Base-by-base conservation (phyloP, 495 filamentous ascomycete species). In the Rostrohypoxylon terebratum region DNA sequence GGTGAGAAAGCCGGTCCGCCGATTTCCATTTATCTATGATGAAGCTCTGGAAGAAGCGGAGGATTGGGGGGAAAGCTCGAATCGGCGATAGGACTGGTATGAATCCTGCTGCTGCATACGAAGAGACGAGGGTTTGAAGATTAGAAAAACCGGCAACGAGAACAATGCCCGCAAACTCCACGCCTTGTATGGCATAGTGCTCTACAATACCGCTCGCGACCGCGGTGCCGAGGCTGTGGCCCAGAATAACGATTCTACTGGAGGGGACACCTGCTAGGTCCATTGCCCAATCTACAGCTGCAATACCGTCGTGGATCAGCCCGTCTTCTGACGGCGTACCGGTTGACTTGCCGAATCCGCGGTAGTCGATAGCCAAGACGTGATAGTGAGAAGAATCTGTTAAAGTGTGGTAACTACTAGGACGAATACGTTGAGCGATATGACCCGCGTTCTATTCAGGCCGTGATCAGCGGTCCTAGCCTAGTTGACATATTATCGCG, bases 141-240 rank as follows among this genome's bases (percentile, higher is more conserved):
- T 87, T 87, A 53, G 90, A 91, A 80, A 98, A 99, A 0, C 89
- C 88, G 0, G 94, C 90, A 2, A 97, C 82, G 9, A 97, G 83
- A 13, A 99, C 83, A 0, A 97, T 82, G 38, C 92, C 93, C 0
- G 77, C 91, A 79, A 89, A 95, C 11, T 87, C 83, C 23, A 83
- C 69, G 2, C 80, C 80, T 57, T 77, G 66, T 42, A 63, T 36
- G 64, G 77, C 83, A 68, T 92, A 94, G 38, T 87, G 84, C 70
- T 96, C 91, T 0, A 88, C 89, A 1, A 92, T 88, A 18, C 85
- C 94, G 20, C 89, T 81, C 13, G 89, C 88, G 1, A 98, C 92
- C 1, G 92, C 95, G 8, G 96, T 97, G 28, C 96, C 96, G 2
- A 99, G 89, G 67, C 90, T 93, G 63, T 97, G 94, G 48, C 94